These are phyloP conservation scores for Lunasporangiospora selenospora DNA, from an alignment of 192 early-diverging fungal species.

Conservation along the genomic window DNA sequence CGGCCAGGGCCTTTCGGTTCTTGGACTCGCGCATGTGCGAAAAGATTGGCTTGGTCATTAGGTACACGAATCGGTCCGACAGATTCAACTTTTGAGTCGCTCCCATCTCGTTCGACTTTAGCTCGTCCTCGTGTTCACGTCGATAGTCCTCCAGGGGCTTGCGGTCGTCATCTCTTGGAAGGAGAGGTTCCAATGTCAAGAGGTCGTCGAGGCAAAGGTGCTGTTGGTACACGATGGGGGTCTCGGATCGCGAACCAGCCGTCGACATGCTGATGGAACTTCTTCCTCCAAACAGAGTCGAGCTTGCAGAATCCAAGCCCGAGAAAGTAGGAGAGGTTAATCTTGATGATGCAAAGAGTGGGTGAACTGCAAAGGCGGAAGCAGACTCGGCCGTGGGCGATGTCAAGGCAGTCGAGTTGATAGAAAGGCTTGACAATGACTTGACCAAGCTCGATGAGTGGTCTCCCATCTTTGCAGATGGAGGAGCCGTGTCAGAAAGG, in stretches of 20 bases:
- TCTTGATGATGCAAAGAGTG: conserved; percentile 14
- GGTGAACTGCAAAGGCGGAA: conserved; percentile 21
- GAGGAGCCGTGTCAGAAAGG: too few species aligned
- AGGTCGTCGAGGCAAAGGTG: conserved; percentile 31
- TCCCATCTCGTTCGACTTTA: conserved; percentile 14
- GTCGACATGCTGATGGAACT: background rate
- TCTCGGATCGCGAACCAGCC: conserved; percentile 22
- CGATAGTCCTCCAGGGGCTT: conserved; percentile 19
- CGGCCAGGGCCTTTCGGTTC: background rate
- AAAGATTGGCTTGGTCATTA: conserved; percentile 30
- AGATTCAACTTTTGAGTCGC: conserved; percentile 29
- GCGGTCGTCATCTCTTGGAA: conserved; percentile 33
- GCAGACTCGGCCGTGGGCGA: too few species aligned
- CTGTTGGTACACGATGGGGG: conserved; percentile 26
- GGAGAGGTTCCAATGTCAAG: conserved; percentile 30
- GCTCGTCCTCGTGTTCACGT: conserved; percentile 24
- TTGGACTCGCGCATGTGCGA: background rate
- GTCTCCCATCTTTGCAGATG: too few species aligned
- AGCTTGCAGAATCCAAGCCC: background rate
- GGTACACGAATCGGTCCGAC: conserved; percentile 39
- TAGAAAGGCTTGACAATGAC: too few species aligned
- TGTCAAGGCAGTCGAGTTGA: too few species aligned
- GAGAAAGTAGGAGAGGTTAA: conserved; percentile 1
- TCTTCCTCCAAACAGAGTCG: too few species aligned
- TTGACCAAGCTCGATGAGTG: too few species aligned